Percentiles rank a stretch among this genome's conserved stretches.
phyloP scores from a whole-genome alignment of 805 yeast species.

The Priceomyces medius region DNA sequence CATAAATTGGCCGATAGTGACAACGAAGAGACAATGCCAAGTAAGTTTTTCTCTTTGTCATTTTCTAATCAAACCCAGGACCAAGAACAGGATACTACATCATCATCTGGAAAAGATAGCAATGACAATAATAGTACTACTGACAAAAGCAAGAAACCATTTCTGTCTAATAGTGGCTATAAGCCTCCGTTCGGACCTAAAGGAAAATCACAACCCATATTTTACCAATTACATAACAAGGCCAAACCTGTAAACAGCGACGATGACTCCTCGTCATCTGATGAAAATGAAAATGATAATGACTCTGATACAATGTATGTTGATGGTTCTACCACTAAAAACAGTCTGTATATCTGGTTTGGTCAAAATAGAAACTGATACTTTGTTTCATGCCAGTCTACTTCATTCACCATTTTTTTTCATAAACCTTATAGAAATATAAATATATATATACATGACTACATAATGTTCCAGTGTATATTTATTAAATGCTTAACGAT shows the following conservation, averaged over 20 bases:
- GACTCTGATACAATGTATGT: conserved; percentile 8
- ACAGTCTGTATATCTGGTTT: conserved; percentile 35
- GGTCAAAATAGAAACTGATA: conserved; percentile 29
- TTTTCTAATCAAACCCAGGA: conserved; percentile 16
- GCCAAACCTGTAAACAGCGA: conserved; percentile 7
- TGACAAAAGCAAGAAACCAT: conserved; percentile 1
- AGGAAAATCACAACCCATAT: conserved; percentile 18
- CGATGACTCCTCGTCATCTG: conserved; percentile 7
- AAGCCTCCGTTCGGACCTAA: conserved; percentile 1
- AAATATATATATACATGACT: background rate
- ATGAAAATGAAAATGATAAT: conserved; percentile 15
- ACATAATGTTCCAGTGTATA: background rate
- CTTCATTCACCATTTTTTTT: background rate
- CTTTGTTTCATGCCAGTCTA: background rate
- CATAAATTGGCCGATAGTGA: background rate
- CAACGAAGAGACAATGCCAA: conserved; percentile 7
- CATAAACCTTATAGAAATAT: background rate
- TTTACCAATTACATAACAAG: conserved; percentile 26
- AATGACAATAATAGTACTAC: conserved; percentile 3
- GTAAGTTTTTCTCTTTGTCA: conserved; percentile 18
- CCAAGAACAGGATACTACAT: conserved; percentile 11
- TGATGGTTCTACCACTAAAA: conserved; percentile 5
- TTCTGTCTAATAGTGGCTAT: background rate
- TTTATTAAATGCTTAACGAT: too few species aligned
- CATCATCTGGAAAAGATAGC: conserved; percentile 8